Evolutionary conservation across 441 rosid genomes (phyloP).

Genomic region (Aquilaria agallochum): DNA sequence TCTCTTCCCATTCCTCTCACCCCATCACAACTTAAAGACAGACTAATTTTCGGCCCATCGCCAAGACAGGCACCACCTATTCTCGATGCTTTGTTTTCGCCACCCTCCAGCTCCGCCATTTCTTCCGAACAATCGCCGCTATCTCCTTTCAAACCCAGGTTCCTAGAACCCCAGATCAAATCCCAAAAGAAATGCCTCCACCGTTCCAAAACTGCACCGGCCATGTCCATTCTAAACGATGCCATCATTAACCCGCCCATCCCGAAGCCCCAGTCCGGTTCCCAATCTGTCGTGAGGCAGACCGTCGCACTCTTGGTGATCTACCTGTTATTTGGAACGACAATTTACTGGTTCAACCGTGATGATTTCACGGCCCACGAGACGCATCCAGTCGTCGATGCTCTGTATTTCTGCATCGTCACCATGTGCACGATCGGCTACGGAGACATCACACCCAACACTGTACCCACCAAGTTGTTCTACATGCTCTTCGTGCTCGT

Average conservation of each 20-base stretch:
- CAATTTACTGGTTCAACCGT: constrained; percentile 25
- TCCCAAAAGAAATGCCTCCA: constrained; percentile 13
- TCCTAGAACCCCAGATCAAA: too few species aligned
- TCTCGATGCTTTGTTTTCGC: too few species aligned
- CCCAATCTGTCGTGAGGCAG: constrained; percentile 24
- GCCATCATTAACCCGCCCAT: constrained; percentile 10
- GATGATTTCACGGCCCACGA: constrained; percentile 20
- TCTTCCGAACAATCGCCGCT: too few species aligned
- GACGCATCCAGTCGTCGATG: constrained; percentile 32
- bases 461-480: constrained; percentile 22
- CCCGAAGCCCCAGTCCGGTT: constrained; percentile 20
- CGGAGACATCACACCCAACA: constrained; percentile 31
- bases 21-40: too few species aligned
- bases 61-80: too few species aligned
- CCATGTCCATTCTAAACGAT: constrained; percentile 29
- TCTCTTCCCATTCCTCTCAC: too few species aligned
- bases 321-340: constrained; percentile 24
- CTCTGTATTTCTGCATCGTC: constrained; percentile 30
- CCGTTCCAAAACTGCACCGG: constrained; percentile 39
- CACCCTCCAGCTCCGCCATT: too few species aligned
- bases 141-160: too few species aligned
- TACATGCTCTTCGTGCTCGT: constrained; percentile 28
- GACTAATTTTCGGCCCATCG: too few species aligned
- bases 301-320: constrained; percentile 18
- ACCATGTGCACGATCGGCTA: constrained; percentile 40